These are phyloP conservation scores for Candida gorgasii DNA, from an alignment of 805 yeast genomes.

Conservation along the genomic window DNA sequence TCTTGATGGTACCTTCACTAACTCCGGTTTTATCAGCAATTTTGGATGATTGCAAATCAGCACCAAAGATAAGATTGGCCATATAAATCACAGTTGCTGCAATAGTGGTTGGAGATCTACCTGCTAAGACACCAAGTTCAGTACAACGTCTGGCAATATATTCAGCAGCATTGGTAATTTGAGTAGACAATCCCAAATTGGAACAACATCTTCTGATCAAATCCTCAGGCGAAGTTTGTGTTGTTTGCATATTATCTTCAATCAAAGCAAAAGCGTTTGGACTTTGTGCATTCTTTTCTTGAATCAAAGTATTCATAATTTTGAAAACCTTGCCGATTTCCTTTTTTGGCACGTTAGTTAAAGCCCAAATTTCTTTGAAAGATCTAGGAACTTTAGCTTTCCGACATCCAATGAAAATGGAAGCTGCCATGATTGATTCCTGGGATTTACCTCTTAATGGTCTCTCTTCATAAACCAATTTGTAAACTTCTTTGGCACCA, in stretches of 20 bases:
- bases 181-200: conserved; percentile 82
- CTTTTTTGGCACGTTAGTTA: conserved; percentile 89
- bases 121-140: conserved; percentile 91
- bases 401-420: conserved; percentile 91
- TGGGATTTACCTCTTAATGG: conserved; percentile 86
- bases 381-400: conserved; percentile 93
- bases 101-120: conserved; percentile 94
- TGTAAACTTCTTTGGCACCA: conserved; percentile 95
- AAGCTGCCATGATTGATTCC: conserved; percentile 95
- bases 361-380: conserved; percentile 92
- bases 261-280: conserved; percentile 40
- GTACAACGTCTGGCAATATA: conserved; percentile 86
- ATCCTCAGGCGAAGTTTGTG: conserved; percentile 91
- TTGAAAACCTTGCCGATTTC: conserved; percentile 92
- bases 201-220: conserved; percentile 95
- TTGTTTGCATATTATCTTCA: conserved; percentile 59
- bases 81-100: conserved; percentile 97
- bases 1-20: conserved; percentile 95
- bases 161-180: conserved; percentile 89
- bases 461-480: conserved; percentile 84
- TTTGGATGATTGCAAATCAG: conserved; percentile 70
- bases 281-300: conserved; percentile 55
- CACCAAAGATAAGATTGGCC: conserved; percentile 86
- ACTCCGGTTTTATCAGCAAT: conserved; percentile 94
- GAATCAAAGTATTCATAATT: conserved; percentile 64